Conservation (phyloP, 2,329 filamentous ascomycete species). For the Acrodontium crateriforme region DNA sequence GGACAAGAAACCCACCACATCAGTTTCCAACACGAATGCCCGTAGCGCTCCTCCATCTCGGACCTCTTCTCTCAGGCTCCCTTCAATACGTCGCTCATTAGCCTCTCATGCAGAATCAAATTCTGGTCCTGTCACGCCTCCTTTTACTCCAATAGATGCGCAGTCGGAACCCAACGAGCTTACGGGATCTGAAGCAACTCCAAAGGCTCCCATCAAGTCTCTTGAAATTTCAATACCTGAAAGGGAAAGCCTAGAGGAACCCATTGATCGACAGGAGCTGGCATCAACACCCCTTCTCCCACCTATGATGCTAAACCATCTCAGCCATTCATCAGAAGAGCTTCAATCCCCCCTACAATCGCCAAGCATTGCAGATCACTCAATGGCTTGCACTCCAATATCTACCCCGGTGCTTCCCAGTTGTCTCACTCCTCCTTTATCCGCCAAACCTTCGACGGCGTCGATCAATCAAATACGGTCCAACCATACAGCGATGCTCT, state of each 20-base stretch:
- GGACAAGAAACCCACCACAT: slow-evolving; percentile 6
- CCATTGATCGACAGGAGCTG: slow-evolving; percentile 5
- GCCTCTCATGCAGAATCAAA: slow-evolving; percentile 15
- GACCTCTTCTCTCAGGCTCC: slow-evolving; percentile 61
- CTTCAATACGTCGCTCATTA: slow-evolving; percentile 55
- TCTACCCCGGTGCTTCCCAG: slow-evolving; percentile 35
- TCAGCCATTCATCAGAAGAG: slow-evolving; percentile 38
- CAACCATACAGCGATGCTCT: slow-evolving; percentile 35
- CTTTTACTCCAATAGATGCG: slow-evolving; percentile 13
- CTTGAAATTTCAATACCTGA: not conserved
- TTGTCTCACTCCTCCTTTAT: slow-evolving; percentile 57
- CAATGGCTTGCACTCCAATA: slow-evolving; percentile 32
- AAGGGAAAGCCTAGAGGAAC: not conserved
- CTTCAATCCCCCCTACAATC: slow-evolving; percentile 76
- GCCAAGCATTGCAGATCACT: slow-evolving; percentile 57
- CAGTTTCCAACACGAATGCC: slow-evolving; percentile 12
- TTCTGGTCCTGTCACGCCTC: slow-evolving; percentile 24
- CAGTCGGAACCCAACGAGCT: slow-evolving; percentile 1
- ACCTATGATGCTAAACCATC: slow-evolving; percentile 54
- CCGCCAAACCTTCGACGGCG: slow-evolving; percentile 60
- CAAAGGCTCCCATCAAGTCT: not conserved
- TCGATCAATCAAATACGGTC: slow-evolving; percentile 49
- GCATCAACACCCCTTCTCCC: slow-evolving; percentile 76
- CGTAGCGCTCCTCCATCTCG: slow-evolving; percentile 23
- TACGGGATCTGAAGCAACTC: slow-evolving; percentile 1